A percentile compares a stretch with the other conserved stretches of the same genome.
These are phyloP conservation scores for Volvox reticuliferus DNA, from an alignment of 139 green algal genomes.

Conservation along the genomic window DNA sequence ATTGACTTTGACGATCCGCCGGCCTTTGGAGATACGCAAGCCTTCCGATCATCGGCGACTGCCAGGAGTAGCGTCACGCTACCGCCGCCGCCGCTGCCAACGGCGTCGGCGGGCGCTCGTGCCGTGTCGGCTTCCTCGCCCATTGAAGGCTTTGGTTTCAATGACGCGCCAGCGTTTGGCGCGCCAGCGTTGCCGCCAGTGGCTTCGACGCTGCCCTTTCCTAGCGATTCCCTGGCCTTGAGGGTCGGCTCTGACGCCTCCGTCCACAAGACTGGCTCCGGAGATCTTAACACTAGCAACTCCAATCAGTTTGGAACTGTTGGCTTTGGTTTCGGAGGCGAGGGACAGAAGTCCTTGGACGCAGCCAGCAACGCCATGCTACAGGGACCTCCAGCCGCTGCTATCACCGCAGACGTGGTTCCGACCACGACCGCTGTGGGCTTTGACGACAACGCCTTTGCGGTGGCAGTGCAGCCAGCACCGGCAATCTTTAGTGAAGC, in stretches of 20 bases:
- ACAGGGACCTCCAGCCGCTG: neutral
- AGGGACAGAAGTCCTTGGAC: neutral
- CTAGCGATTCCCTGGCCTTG: too few relatives aligned
- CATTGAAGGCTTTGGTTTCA: neutral
- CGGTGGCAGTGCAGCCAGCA: neutral
- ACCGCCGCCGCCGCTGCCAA: neutral
- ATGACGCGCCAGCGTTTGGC: constrained; percentile 5
- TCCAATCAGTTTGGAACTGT: neutral
- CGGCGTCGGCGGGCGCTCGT: neutral
- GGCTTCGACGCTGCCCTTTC: neutral
- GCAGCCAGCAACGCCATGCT: too few relatives aligned
- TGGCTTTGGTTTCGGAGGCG: neutral
- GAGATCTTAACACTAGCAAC: too few relatives aligned
- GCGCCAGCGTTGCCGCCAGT: neutral
- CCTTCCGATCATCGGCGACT: neutral
- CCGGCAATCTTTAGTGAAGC: neutral
- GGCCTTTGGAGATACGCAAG: constrained; percentile 6
- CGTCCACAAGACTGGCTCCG: too few relatives aligned
- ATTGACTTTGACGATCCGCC: neutral
- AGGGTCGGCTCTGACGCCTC: neutral
- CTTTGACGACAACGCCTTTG: constrained; percentile 27
- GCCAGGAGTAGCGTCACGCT: neutral
- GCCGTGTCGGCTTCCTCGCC: too few relatives aligned
- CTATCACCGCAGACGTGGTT: neutral
- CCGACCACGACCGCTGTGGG: neutral